Evolutionary conservation across 176 grass and related monocot genomes (phyloP), one percentile per base, ranked within the genome.

Genomic region (Thinopyrum elongatum): DNA sequence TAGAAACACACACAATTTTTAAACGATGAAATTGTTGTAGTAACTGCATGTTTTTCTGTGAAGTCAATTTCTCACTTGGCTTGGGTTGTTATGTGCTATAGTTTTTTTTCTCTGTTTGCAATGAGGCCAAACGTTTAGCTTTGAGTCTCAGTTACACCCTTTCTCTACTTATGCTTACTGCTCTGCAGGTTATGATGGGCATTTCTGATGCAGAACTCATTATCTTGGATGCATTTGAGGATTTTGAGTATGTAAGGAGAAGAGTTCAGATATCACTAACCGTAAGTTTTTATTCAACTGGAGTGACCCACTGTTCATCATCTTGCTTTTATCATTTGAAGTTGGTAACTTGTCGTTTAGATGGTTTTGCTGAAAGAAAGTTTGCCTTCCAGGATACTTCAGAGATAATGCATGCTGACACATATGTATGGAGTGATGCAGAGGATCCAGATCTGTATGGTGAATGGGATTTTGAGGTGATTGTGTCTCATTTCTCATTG

Each of bases 401-500:
- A 3, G 84, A 92, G 79, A 94, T 77, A 74, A 87, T 96, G 77
- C 13, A 93, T 67, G 97, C 87, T 77, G 87, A 96, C 57, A 60
- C 94, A 63, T 99, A 98, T 70, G 73, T 99, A 38, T 99, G 97
- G 97, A 76, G 29, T 78, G 81, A 93, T 85, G 62, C 90, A 80
- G 63, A 94, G 33, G 97, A 96, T 63, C 87, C 94, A 22, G 74
- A 99, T 83, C 91, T 96, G 46, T 92, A 93, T 65, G 94, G 88
- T n/a, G 86, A 96, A 47, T 99, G 97, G 97, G 87, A 96, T 85
- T 99, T 99, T 41, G 97, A 99, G 97, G 97, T 99, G 49, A 91
- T 64, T 6, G n/a, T 82, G 4, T 65, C 46, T 79, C 16, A 65
- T 41, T 49, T 71, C 36, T 62, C 27, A 57, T 21, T 22, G 1